These are phyloP conservation scores for Nakazawaea sp. DNA, from an alignment of 805 yeast genomes.

Conservation along the genomic window DNA sequence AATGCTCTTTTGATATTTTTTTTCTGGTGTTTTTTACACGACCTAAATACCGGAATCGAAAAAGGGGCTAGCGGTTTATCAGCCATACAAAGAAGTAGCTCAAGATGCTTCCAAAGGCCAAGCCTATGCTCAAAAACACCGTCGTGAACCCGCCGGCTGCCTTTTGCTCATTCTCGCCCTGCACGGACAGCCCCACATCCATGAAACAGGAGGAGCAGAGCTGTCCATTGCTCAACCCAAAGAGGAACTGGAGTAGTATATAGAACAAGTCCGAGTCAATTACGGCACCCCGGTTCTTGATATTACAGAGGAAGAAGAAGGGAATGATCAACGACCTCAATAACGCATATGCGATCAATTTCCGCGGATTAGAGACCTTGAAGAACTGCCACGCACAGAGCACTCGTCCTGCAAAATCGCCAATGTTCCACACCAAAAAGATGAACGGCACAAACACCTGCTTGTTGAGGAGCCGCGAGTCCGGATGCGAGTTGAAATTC, in stretches of 20 bases:
- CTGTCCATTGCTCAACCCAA: slow-evolving; percentile 89
- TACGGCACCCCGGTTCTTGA: slow-evolving; percentile 32
- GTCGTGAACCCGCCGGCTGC: slow-evolving; percentile 95
- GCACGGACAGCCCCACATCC: slow-evolving; percentile 56
- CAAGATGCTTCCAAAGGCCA: slow-evolving; percentile 70
- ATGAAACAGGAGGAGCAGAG: slow-evolving; percentile 74
- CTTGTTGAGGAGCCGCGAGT: slow-evolving; percentile 33
- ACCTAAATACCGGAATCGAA: too few relatives aligned
- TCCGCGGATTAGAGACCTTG: slow-evolving; percentile 34
- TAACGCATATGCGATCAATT: slow-evolving; percentile 47
- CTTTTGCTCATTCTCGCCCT: slow-evolving; percentile 62
- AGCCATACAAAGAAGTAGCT: slow-evolving; percentile 60
- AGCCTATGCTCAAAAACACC: slow-evolving; percentile 69
- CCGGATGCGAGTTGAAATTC: slow-evolving; percentile 25
- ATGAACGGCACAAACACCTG: slow-evolving; percentile 62
- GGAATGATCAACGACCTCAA: slow-evolving; percentile 60
- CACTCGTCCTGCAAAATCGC: slow-evolving; percentile 78
- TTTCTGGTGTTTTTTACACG: too few relatives aligned
- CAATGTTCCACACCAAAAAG: slow-evolving; percentile 81
- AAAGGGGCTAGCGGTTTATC: slow-evolving; percentile 1
- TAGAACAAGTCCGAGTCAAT: slow-evolving; percentile 61
- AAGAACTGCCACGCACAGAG: slow-evolving; percentile 44
- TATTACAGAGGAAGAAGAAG: slow-evolving; percentile 61
- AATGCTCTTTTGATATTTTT: too few relatives aligned
- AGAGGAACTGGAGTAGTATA: slow-evolving; percentile 60